A percentile compares a stretch with the other conserved stretches of the same genome.
phyloP scores from a whole-genome alignment of 2,329 filamentous ascomycete genomes.

The Ophiostoma angusticollis region DNA sequence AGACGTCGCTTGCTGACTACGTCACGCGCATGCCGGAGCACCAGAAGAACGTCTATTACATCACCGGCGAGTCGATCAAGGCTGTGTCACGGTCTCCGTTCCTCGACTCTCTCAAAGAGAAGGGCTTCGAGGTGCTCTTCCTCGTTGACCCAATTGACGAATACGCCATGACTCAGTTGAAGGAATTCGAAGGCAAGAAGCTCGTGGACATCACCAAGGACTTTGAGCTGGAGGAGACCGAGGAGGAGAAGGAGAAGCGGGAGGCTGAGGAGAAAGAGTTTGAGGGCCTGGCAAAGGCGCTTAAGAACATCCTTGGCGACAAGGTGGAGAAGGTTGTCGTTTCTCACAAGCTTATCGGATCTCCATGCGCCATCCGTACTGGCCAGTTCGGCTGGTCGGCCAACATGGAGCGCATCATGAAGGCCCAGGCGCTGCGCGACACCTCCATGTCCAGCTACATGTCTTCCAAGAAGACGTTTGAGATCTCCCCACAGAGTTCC shows the following conservation, averaged over 20 bases:
- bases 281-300: slow-evolving; percentile 83
- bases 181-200: slow-evolving; percentile 99
- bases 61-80: slow-evolving; percentile 98
- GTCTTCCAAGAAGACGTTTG: slow-evolving; percentile 99
- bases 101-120: slow-evolving; percentile 96
- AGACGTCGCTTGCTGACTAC: slow-evolving; percentile 92
- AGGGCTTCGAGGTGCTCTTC: slow-evolving; percentile 99
- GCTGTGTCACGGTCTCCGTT: slow-evolving; percentile 96
- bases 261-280: slow-evolving; percentile 98
- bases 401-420: slow-evolving; percentile 99
- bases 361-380: slow-evolving; percentile 97
- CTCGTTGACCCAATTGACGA: slow-evolving; percentile 98
- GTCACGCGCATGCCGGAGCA: slow-evolving; percentile 98
- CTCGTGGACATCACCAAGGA: slow-evolving; percentile 99
- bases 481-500: slow-evolving; percentile 96
- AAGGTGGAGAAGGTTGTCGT: slow-evolving; percentile 99
- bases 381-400: slow-evolving; percentile 99
- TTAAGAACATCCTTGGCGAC: slow-evolving; percentile 98
- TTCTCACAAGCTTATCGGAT: slow-evolving; percentile 87
- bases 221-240: slow-evolving; percentile 99
- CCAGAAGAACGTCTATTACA: slow-evolving; percentile 99
- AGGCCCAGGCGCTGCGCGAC: slow-evolving; percentile 98
- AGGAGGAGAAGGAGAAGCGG: slow-evolving; percentile 94
- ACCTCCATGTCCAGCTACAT: slow-evolving; percentile 99
- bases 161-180: slow-evolving; percentile 98